Conservation (phyloP, 179 eudicot species). For the Heliamphora pulchella region DNA sequence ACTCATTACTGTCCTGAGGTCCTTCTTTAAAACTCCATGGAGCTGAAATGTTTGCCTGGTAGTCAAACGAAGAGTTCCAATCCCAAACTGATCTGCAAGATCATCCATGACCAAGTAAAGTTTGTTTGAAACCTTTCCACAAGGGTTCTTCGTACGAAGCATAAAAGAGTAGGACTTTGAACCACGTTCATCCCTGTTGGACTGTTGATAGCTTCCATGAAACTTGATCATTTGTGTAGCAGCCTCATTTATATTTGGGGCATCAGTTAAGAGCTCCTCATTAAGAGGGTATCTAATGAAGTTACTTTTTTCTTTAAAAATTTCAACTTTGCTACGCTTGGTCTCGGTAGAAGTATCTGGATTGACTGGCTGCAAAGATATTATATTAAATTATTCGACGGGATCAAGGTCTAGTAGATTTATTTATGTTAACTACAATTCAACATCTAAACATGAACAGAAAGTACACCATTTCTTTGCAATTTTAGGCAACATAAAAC, state of each 20-base stretch:
- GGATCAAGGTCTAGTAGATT: neutral
- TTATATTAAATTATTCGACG: neutral
- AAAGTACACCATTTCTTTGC: neutral
- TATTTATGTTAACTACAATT: neutral
- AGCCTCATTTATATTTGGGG: slow-evolving; percentile 77
- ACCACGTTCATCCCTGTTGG: slow-evolving; percentile 75
- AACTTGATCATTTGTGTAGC: slow-evolving; percentile 92
- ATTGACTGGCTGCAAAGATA: slow-evolving; percentile 68
- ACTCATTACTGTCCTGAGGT: slow-evolving; percentile 93
- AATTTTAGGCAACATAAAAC: neutral
- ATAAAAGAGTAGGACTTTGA: slow-evolving; percentile 79
- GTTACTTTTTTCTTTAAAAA: slow-evolving; percentile 87
- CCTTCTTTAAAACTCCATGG: slow-evolving; percentile 85
- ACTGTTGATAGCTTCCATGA: slow-evolving; percentile 92
- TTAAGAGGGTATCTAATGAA: slow-evolving; percentile 91
- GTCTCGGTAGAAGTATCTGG: slow-evolving; percentile 56
- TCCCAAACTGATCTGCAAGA: slow-evolving; percentile 92
- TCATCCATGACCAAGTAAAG: slow-evolving; percentile 95
- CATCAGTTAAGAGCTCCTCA: slow-evolving; percentile 79
- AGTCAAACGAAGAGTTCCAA: slow-evolving; percentile 87
- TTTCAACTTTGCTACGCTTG: slow-evolving; percentile 96
- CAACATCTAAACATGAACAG: neutral
- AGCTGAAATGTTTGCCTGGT: slow-evolving; percentile 98
- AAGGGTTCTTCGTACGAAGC: slow-evolving; percentile 97
- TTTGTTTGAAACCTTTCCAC: slow-evolving; percentile 83